Evolutionary conservation across 2,329 filamentous ascomycete genomes (phyloP), one percentile per base, ranked within the genome.

Genomic region (Periconia digitata): DNA sequence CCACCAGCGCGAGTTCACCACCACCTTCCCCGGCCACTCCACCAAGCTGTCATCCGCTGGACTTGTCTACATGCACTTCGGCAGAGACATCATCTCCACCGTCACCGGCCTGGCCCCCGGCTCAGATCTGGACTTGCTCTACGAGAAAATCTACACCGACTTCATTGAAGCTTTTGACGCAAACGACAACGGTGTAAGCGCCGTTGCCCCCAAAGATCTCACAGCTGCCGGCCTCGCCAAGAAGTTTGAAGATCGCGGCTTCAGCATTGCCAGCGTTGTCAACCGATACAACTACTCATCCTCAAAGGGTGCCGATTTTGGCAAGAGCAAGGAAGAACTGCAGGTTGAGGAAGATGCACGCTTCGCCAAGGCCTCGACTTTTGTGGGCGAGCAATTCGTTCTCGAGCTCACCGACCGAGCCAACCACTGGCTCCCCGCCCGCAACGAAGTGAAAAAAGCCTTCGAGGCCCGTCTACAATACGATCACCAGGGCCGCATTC

Each of bases 141-240:
- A 89, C 78, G 79, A 84, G 64, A 96, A 96, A 78, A 76, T 99
- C 43, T 99, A 99, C 79, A 85, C 87, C 59, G 87, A 87, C 72
- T 96, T 97, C 72, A 81, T 99, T 69, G 94, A 99, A 78, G 91
- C 94, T 2, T 86, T 99, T 47, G 94, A 99, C 73, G 94, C 92
- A 49, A 92, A 99, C 74, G 94, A 99, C 79, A 99, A 99, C 72
- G 94, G 94, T 59, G 87, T 99, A 67, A 86, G 85, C 21, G 81
- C 79, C 49, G 95, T 95, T 74, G 90, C 96, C 68, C 79, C 87
- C 22, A 79, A 80, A 20, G 85, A 79, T 24, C 69, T 96, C 16
- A 74, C 82, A 23, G 80, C 84, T 23, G 88, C 89, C 0, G 87
- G 86, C 3, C 72, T 96, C 36, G 77, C 88, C 72, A 94, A 92